A percentile compares a stretch with the other conserved stretches of the same genome.
phyloP scores from a whole-genome alignment of 306 rosid genomes.

The Ammopiptanthus mongolicus region DNA sequence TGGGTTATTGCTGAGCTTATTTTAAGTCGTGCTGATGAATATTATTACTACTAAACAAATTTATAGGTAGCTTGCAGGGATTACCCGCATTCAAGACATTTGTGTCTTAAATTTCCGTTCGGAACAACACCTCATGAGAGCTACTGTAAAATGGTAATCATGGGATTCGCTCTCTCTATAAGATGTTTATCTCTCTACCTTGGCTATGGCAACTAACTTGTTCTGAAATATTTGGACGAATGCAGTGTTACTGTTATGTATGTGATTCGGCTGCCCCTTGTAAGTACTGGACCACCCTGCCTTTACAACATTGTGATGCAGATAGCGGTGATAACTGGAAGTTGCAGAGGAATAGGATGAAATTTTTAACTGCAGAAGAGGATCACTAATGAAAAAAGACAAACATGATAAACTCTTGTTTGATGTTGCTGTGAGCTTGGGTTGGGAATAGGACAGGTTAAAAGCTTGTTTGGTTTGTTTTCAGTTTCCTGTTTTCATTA shows the following conservation, averaged over 20 bases:
- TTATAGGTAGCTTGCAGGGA: conserved; percentile 76
- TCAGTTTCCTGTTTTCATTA: no score
- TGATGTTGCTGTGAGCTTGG: neutral
- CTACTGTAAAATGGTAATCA: conserved; percentile 53
- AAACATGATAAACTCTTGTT: neutral
- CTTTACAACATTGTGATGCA: conserved; percentile 30
- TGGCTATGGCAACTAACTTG: neutral
- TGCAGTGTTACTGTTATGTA: conserved; percentile 70
- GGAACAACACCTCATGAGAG: conserved; percentile 44
- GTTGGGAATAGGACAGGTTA: no score
- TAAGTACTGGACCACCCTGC: conserved; percentile 9
- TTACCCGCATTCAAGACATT: conserved; percentile 70
- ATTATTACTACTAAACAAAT: neutral
- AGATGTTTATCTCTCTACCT: neutral
- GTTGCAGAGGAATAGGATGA: neutral
- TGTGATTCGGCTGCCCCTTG: conserved; percentile 47
- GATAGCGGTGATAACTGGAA: conserved; percentile 14
- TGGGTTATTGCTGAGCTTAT: neutral
- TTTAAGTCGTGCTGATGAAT: neutral
- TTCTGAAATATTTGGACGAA: neutral
- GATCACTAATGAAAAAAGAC: neutral
- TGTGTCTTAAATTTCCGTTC: conserved; percentile 55
- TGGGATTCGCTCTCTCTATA: neutral
- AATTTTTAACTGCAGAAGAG: neutral
- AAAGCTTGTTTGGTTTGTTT: no score